Conservation (phyloP, 2,329 filamentous ascomycete genomes). For the Aspergillus texensis region DNA sequence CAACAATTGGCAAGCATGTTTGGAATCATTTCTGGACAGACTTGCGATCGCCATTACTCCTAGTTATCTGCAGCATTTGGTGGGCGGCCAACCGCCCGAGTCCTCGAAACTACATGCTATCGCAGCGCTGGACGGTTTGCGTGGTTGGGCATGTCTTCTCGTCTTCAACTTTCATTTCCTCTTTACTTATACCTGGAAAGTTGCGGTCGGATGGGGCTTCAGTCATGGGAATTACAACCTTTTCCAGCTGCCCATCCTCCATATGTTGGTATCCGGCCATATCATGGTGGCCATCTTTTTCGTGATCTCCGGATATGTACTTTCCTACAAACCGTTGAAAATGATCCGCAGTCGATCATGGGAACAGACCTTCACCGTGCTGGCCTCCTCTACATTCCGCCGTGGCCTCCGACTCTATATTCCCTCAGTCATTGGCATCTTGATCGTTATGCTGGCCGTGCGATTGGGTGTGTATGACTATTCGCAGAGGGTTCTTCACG, state of each 20-base stretch:
- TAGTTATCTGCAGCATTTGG: constrained; percentile 39
- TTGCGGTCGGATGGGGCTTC: constrained; percentile 44
- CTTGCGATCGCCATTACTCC: constrained; percentile 37
- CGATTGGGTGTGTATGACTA: constrained; percentile 46
- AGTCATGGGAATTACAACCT: constrained; percentile 43
- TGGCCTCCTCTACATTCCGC: constrained; percentile 49
- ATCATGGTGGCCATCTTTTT: constrained; percentile 54
- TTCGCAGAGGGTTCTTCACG: constrained; percentile 37
- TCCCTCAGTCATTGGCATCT: constrained; percentile 44
- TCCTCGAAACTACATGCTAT: constrained; percentile 39
- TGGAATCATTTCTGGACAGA: constrained; percentile 26
- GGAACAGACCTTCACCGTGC: constrained; percentile 42
- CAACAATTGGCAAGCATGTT: constrained; percentile 29
- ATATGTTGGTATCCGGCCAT: constrained; percentile 48
- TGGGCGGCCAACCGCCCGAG: constrained; percentile 32
- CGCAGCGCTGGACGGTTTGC: constrained; percentile 45
- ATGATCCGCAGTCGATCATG: constrained; percentile 41
- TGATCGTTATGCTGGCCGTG: constrained; percentile 45
- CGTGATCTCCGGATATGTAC: constrained; percentile 52
- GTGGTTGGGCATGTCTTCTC: constrained; percentile 48
- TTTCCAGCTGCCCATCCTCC: constrained; percentile 46
- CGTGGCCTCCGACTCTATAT: constrained; percentile 47
- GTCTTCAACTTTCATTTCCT: constrained; percentile 52
- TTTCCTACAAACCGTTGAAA: constrained; percentile 47
- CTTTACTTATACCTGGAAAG: constrained; percentile 48